Base-by-base conservation (phyloP, 2,329 filamentous ascomycete genomes). In the Ilyonectria sp. region DNA sequence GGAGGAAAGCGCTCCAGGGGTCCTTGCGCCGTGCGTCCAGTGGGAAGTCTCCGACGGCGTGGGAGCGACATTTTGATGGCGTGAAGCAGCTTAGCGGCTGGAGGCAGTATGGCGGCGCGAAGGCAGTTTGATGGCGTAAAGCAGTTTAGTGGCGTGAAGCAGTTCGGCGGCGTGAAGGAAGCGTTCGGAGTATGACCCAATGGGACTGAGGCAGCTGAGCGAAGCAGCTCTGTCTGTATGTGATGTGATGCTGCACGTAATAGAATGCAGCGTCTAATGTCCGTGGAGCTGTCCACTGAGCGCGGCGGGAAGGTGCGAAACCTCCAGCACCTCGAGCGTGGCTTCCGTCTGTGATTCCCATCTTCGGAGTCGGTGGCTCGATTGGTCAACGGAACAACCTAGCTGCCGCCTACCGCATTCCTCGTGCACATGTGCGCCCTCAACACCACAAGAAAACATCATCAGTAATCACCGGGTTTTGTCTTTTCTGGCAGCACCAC, bases 331-430 rank as follows among this genome's bases (percentile, higher is more conserved):
- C 26, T 23, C n/a, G 8, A 46, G 44, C 15, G 21, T 9, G 15
- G 21, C 21, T 49, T 35, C 50, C n/a, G 29, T 21, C 10, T 33
- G 49, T 31, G 26, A 52, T 50, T 53, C 35, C 54, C 53, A 35
- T 52, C 26, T 60, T 23, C n/a, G 52, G 52, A 23, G 19, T 13
- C 53, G 13, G 33, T 19, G 49, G 19, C 50, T 31, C 50, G 2
- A 53, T 53, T 53, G 50, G 50, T 53, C 50, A 21, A 35, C 29
- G 50, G 40, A 43, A 43, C 40, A 43, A 43, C 40, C 46, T 17
- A 37, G 31, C 52, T 54, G 54, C 54, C 55, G 54, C 54, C 62
- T 65, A 54, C 47, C 62, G 44, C 62, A 35, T 53, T 53, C 31
- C 50, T 21, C 5, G 2, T 9, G 31, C 11, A 2, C 31, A 33